These are phyloP conservation scores for Euphorbia lathyris DNA, from an alignment of 345 rosid species.

Conservation along the genomic window DNA sequence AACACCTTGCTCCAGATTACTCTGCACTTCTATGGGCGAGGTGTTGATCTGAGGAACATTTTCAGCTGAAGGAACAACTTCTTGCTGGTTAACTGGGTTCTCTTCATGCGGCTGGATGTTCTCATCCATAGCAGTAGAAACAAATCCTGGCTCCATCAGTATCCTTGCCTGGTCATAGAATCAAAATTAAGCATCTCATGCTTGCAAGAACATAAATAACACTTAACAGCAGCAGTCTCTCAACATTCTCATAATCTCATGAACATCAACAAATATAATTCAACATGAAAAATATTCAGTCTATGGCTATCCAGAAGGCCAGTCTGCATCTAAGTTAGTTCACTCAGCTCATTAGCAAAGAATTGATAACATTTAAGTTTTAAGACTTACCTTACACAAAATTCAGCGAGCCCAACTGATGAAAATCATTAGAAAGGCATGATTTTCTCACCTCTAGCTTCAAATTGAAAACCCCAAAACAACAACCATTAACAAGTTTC, in stretches of 20 bases:
- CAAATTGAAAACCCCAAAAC: neutral
- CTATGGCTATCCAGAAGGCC: neutral
- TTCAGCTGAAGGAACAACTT: constrained; percentile 29
- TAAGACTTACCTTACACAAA: neutral
- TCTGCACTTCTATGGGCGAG: constrained; percentile 28
- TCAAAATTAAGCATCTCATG: constrained; percentile 1
- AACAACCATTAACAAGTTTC: neutral
- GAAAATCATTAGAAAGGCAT: neutral
- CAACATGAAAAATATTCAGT: neutral
- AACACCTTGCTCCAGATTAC: constrained; percentile 27
- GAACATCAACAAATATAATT: constrained; percentile 1
- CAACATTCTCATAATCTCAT: neutral
- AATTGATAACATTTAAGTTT: neutral
- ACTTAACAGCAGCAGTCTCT: neutral
- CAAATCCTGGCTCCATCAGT: constrained; percentile 59
- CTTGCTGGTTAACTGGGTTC: constrained; percentile 28
- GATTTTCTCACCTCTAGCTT: neutral
- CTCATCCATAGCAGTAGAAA: constrained; percentile 37
- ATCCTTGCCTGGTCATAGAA: constrained; percentile 71
- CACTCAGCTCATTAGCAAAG: neutral
- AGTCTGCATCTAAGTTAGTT: neutral
- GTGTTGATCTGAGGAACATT: constrained; percentile 36
- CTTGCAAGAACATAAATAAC: neutral
- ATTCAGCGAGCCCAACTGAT: too few species aligned
- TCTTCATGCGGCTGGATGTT: constrained; percentile 33